Evolutionary conservation across 106 monocot genomes (phyloP), one percentile per base, ranked within the genome.

Genomic region (Dioscorea alata): DNA sequence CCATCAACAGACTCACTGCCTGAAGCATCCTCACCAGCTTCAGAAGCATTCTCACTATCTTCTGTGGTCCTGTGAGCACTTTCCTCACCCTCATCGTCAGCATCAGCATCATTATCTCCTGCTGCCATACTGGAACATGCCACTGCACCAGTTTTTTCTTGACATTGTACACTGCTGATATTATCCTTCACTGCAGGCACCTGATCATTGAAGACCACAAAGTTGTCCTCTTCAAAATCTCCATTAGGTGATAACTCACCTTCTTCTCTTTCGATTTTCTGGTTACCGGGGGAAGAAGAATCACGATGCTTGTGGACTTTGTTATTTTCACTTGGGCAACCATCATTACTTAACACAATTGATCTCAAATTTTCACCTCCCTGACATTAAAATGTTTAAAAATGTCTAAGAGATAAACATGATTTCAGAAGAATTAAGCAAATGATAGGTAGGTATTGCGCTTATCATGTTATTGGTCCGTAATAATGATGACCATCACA

Each of bases 201-300:
- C 73, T 65, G 49, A 49, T 78, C 83, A 62, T 83, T 81, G 75
- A 96, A 86, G 13, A 64, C 63, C 23, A 89, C 80, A 65, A 96
- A 96, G 75, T 87, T 92, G 56, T 92, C 92, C 77, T 97, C 96
- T 76, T 97, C 96, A 71, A 86, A 92, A 69, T 96, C 88, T 58
- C 84, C 88, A 78, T 89, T 92, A 28, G 96, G 96, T 25, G 96
- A 97, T 66, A 97, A 73, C 70, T 97, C 94, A 35, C 94, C 94
- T 67, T 94, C 94, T 78, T 97, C 96, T 65, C 92, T 84, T 81
- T 99, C 97, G 72, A 83, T 78, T 77, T 88, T 90, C 15, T 69
- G 48, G 62, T 50, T 82, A 50, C 68, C 74, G 28, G 62, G 67
- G 68, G 64, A 22, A 68, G 60, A 15, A 33, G 75, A 63, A 67